phyloP scores from a whole-genome alignment of 768 basidiomycete genomes.

The Boletales sp. region DNA sequence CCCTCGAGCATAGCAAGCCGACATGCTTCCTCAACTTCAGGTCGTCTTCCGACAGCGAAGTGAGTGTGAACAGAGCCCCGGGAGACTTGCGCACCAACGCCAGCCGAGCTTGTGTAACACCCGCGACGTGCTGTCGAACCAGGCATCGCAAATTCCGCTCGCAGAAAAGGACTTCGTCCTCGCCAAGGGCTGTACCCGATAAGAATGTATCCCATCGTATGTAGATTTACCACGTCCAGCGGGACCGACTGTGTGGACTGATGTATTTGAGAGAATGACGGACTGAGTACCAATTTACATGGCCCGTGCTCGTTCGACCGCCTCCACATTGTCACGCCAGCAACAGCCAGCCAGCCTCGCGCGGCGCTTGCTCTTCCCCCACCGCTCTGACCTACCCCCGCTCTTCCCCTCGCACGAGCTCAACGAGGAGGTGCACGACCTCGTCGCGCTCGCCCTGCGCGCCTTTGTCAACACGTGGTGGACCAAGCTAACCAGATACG shows the following conservation, averaged over 20 bases:
- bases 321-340: constrained; percentile 20
- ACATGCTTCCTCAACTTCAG: constrained; percentile 80
- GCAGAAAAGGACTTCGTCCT: constrained; percentile 71
- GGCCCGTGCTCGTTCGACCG: constrained; percentile 10
- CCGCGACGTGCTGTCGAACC: constrained; percentile 65
- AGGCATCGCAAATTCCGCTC: constrained; percentile 76
- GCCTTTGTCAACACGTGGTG: constrained; percentile 85
- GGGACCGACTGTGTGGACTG: too few relatives aligned
- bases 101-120: constrained; percentile 76
- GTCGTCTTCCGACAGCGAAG: constrained; percentile 55
- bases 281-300: too few relatives aligned
- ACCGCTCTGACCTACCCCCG: constrained; percentile 47
- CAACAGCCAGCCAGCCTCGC: constrained; percentile 38
- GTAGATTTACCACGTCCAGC: constrained; percentile 74
- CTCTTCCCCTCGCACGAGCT: constrained; percentile 58
- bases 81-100: constrained; percentile 45
- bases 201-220: constrained; percentile 52
- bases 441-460: constrained; percentile 74
- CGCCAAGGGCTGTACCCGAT: constrained; percentile 50
- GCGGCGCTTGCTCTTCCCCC: constrained; percentile 63
- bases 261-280: background rate
- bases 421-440: constrained; percentile 57
- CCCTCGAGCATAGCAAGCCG: constrained; percentile 83
- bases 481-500: constrained; percentile 77
- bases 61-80: constrained; percentile 78